phyloP scores from a whole-genome alignment of 495 filamentous ascomycete genomes.

The Hypomontagnella submonticulosa region DNA sequence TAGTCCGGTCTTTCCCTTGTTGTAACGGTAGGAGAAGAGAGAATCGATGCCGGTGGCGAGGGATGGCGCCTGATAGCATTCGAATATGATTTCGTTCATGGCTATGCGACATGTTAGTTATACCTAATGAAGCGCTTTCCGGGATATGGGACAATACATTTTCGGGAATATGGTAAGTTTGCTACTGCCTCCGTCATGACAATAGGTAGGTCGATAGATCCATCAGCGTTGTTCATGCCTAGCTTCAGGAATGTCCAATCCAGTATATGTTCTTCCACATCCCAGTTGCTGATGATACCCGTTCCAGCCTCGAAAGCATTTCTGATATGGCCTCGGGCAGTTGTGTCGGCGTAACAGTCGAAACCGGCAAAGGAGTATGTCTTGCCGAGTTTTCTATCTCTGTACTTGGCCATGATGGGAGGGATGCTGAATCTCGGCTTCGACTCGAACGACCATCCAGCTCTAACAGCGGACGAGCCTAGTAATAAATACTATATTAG shows the following conservation, averaged over 20 bases:
- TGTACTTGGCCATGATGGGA: conserved; percentile 91
- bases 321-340: conserved; percentile 87
- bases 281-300: conserved; percentile 95
- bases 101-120: conserved; percentile 60
- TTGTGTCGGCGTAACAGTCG: conserved; percentile 93
- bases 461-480: conserved; percentile 90
- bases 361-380: conserved; percentile 90
- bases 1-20: conserved; percentile 85
- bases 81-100: conserved; percentile 97
- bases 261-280: conserved; percentile 91
- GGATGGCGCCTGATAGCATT: conserved; percentile 88
- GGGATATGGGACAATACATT: conserved; percentile 66
- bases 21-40: conserved; percentile 93
- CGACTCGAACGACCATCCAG: conserved; percentile 93
- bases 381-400: conserved; percentile 89
- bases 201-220: conserved; percentile 82
- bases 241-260: conserved; percentile 94
- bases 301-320: conserved; percentile 91
- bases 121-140: neutral
- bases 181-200: conserved; percentile 97
- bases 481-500: conserved; percentile 31
- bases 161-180: conserved; percentile 84
- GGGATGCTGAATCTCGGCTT: conserved; percentile 81
- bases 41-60: conserved; percentile 95
- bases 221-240: conserved; percentile 79